Base-by-base conservation (phyloP, 2,329 filamentous ascomycete genomes). In the Stagonosporopsis cucurbitacearum region DNA sequence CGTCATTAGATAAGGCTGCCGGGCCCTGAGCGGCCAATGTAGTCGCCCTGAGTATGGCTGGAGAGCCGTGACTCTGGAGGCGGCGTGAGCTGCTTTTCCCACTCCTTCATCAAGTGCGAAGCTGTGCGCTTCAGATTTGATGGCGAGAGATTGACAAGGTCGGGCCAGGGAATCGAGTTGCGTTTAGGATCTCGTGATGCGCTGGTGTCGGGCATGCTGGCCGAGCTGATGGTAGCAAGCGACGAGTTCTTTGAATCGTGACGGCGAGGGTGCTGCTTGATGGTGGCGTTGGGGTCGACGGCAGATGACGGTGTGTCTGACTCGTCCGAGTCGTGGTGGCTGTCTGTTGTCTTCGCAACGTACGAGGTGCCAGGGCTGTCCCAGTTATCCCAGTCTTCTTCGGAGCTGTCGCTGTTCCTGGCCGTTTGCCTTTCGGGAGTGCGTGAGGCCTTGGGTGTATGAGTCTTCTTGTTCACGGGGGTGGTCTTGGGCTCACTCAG, bases 81-180 rank as follows among this genome's bases (percentile, higher is more conserved):
- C 7, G 86, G 81, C 2, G 84, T 86, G 13, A 93, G 79, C 63
- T 85, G 90, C 74, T 87, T 91, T 78, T 98, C 94, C 91, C 92
- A 96, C 71, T 96, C 92, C 62, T 88, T 89, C 86, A 97, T 92
- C 54, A 96, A 81, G 59, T 89, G 90, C 32, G 88, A 90, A n/a
- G 93, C 91, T 0, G 91, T 94, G 33, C 87, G 85, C 72, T 92
- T 91, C 64, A 97, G 79, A 66, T 91, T 92, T 64, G 86, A 87
- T 0, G 92, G 90, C 8, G 86, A 84, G 37, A 92, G 78, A 61
- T 88, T 87, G 70, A 87, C 88, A 52, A 96, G 82, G 43, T 88
- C 84, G 44, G 88, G 87, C 78, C 91, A 91, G 25, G 89, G 78
- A 7, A 82, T 75, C 2, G 79, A 75, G 52, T 77, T 78, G 47